Evolutionary conservation across 1,139 yeast species (phyloP).

Genomic region (Debaryomyces fabryi): DNA sequence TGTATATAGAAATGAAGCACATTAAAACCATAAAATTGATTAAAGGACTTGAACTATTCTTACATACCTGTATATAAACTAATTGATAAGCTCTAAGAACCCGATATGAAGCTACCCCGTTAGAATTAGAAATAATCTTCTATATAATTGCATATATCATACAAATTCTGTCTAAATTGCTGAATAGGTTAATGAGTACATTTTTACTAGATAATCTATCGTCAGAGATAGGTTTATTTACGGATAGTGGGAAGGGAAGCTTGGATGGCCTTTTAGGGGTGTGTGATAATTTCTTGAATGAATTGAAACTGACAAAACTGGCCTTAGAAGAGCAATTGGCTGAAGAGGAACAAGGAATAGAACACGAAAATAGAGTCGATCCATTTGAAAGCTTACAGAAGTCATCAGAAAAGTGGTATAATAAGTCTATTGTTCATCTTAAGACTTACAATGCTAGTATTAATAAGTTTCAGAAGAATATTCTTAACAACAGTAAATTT

Average conservation of each 20-base stretch:
- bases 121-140: background rate
- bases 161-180: background rate
- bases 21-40: background rate
- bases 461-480: slow-evolving; percentile 40
- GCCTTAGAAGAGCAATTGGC: slow-evolving; percentile 24
- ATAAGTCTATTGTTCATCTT: slow-evolving; percentile 33
- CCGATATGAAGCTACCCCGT: background rate
- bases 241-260: slow-evolving; percentile 26
- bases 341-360: slow-evolving; percentile 12
- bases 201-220: slow-evolving; percentile 33
- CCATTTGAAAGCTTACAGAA: slow-evolving; percentile 14
- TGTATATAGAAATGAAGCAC: background rate
- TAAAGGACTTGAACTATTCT: background rate
- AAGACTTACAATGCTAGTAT: slow-evolving; percentile 43
- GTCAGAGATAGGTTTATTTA: slow-evolving; percentile 29
- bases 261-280: slow-evolving; percentile 25
- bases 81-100: background rate
- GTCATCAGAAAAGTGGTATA: slow-evolving; percentile 36
- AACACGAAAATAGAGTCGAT: background rate
- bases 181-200: slow-evolving; percentile 15
- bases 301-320: slow-evolving; percentile 32
- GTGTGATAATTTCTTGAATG: slow-evolving; percentile 28
- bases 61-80: background rate
- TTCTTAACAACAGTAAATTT: slow-evolving; percentile 34
- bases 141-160: background rate